Base-by-base conservation (phyloP, 805 yeast genomes). In the Starmerella bombi region DNA sequence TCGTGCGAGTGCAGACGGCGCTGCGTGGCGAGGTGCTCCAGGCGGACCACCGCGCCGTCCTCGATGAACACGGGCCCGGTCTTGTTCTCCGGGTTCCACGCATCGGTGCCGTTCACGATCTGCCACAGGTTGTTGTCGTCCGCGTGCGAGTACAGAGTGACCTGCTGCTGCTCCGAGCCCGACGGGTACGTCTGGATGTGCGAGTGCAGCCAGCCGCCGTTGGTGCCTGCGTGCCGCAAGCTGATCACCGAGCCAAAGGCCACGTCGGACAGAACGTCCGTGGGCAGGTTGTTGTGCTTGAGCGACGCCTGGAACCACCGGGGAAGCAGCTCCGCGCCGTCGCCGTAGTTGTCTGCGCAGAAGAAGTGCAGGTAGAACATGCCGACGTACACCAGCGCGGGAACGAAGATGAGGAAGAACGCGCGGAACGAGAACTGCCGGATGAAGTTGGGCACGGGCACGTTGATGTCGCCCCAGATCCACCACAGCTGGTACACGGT, bases 191-290 rank as follows among this genome's bases (percentile, higher is more conserved):
- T 58, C 50, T 63, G 67, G 32, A 70, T 63, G 58, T 83, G 88
- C 1, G 94, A 80, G 58, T 84, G 93, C 46, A 88, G 62, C 57
- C 83, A 88, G 1, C 77, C 77, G 17, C 91, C 93, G 39, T 74
- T 55, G 1, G 82, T 74, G 40, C 72, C 68, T 21, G 61, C 55
- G 58, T 88, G 94, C 48, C 88, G 77, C 25, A 88, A 48, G 16
- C 81, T 71, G 19, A 88, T 67, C 0, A 72, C 65, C 34, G 86
- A 72, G 9, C 94, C 95, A 57, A 64, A 76, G 8, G 75, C 70
- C 1, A 86, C 75, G 32, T 74, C 75, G n/a, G 75, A 75, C 17
- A 84, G 78, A 30, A 69, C 59, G 27, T 59, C 58, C 12, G 55
- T 52, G n/a, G 56, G 61, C 43, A 64, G 49, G 17, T 53, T 52